A percentile compares a stretch with the other conserved stretches of the same genome.
Evolutionary conservation across 2,329 filamentous ascomycete species (phyloP).

Genomic region (Colletotrichum sp.): DNA sequence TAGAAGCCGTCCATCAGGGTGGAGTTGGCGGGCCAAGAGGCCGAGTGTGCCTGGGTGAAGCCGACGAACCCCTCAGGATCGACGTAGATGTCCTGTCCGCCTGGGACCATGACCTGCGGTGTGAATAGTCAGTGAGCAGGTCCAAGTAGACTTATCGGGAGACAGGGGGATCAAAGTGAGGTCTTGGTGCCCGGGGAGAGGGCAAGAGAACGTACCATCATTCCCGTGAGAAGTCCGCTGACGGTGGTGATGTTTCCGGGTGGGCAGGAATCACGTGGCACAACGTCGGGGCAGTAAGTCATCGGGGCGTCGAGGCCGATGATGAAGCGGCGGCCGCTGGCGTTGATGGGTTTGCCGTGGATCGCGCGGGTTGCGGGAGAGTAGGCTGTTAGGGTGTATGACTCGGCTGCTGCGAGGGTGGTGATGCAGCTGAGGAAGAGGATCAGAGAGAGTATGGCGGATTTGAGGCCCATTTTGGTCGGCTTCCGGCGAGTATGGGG

Average conservation of each 20-base stretch:
- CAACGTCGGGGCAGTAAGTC: not conserved
- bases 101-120: slow-evolving; percentile 59
- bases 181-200: accelerated
- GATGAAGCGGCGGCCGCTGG: slow-evolving; percentile 28
- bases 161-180: accelerated
- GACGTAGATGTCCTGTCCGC: slow-evolving; percentile 68
- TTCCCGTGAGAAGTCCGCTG: slow-evolving; percentile 28
- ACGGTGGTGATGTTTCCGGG: slow-evolving; percentile 30
- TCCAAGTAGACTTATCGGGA: not conserved
- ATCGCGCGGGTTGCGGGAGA: slow-evolving; percentile 24
- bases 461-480: not conserved
- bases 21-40: slow-evolving; percentile 54
- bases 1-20: slow-evolving; percentile 52
- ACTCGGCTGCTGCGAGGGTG: slow-evolving; percentile 5
- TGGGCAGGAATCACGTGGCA: slow-evolving; percentile 24
- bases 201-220: slow-evolving; percentile 25
- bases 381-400: slow-evolving; percentile 30
- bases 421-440: not conserved
- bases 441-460: not conserved
- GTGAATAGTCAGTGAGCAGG: not conserved
- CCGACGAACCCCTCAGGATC: slow-evolving; percentile 55
- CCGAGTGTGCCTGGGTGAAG: slow-evolving; percentile 62
- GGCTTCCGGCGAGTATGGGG: not conserved
- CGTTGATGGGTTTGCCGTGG: slow-evolving; percentile 30
- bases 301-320: slow-evolving; percentile 26